A percentile compares a stretch with the other conserved stretches of the same genome.
These are phyloP conservation scores for Termitomyces sp. DNA, from an alignment of 768 basidiomycete genomes.

Conservation along the genomic window DNA sequence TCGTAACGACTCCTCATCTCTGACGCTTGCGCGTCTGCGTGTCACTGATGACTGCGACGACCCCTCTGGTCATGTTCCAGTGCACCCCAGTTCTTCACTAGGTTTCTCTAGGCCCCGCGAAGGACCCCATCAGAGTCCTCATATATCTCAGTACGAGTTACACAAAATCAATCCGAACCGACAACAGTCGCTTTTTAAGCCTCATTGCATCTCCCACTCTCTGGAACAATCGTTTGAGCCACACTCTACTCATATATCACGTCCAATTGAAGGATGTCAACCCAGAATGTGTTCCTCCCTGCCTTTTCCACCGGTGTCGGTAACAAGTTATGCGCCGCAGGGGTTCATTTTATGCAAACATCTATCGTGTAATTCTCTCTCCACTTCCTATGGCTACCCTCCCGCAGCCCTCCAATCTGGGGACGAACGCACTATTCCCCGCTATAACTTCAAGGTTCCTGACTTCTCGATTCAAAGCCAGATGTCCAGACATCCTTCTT, in stretches of 20 bases:
- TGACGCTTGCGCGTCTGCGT: conserved; percentile 38
- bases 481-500: not conserved
- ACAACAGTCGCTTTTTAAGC: not conserved
- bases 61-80: conserved; percentile 4
- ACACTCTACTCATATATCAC: not conserved
- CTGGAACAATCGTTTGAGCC: not conserved
- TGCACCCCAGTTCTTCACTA: conserved; percentile 4
- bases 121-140: not conserved
- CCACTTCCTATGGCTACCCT: not conserved
- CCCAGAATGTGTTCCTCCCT: not conserved
- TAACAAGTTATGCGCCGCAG: not conserved
- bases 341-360: not conserved
- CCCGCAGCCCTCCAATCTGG: not conserved
- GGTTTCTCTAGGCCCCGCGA: not conserved
- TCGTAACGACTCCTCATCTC: conserved; percentile 26
- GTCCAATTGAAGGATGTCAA: not conserved
- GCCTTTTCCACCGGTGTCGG: not conserved
- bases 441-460: not conserved
- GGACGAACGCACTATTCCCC: conserved; percentile 1
- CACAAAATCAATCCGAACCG: not conserved
- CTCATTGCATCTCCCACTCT: not conserved
- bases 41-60: conserved; percentile 32
- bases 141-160: not conserved
- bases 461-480: not conserved
- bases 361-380: not conserved